phyloP scores from a whole-genome alignment of 768 basidiomycete species.

The Pisolithus microcarpus region DNA sequence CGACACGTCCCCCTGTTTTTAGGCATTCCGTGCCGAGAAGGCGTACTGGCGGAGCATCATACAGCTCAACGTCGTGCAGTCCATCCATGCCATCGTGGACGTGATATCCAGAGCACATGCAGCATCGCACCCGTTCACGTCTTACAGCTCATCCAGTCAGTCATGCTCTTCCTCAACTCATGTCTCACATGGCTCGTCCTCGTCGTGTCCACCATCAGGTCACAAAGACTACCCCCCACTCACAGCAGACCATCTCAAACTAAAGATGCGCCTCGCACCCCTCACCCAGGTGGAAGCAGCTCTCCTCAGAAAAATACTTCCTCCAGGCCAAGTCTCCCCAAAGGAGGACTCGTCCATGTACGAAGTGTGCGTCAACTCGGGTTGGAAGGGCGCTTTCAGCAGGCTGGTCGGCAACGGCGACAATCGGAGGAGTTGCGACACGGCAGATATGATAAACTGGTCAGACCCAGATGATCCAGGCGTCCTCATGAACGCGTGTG shows the following conservation, averaged over 20 bases:
- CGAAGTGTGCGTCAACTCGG: conserved; percentile 49
- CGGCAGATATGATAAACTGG: conserved; percentile 37
- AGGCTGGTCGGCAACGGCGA: conserved; percentile 26
- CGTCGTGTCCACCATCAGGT: conserved; percentile 12
- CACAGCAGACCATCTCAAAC: conserved; percentile 45
- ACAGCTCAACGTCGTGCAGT: conserved; percentile 76
- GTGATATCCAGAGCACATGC: conserved; percentile 31
- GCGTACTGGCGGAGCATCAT: conserved; percentile 80
- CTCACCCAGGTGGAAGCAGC: conserved; percentile 64
- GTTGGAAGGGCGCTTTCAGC: conserved; percentile 50
- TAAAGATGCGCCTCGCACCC: conserved; percentile 57
- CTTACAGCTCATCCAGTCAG: background rate
- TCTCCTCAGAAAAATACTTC: conserved; percentile 63
- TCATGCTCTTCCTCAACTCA: conserved; percentile 7
- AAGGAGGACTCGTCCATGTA: conserved; percentile 19
- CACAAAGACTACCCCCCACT: conserved; percentile 31
- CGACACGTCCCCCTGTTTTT: conserved; percentile 46
- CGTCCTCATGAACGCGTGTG: conserved; percentile 53
- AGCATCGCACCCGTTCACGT: conserved; percentile 11
- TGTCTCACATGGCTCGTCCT: conserved; percentile 20
- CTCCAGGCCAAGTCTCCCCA: conserved; percentile 32
- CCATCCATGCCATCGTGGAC: conserved; percentile 67
- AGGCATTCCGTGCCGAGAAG: conserved; percentile 67
- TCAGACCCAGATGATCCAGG: conserved; percentile 58
- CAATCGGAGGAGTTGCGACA: conserved; percentile 36